A percentile compares a stretch with the other conserved stretches of the same genome.
Conservation (phyloP, 164 flowering plant species). For the Chimonanthus praecox region DNA sequence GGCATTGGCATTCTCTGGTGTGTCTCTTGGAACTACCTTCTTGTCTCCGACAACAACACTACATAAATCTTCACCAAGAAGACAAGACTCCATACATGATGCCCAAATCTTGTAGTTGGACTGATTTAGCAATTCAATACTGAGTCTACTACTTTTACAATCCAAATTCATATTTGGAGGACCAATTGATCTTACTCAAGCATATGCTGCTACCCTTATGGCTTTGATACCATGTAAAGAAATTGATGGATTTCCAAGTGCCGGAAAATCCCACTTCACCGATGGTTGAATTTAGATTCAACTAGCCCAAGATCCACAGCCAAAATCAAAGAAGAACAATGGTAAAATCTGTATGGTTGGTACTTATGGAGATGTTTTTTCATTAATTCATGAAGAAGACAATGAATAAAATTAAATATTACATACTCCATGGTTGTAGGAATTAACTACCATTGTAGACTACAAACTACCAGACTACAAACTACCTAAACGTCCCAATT, state of each 20-base stretch:
- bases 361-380: background rate
- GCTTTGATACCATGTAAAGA: background rate
- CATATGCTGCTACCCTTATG: background rate
- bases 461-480: no score
- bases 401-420: no score
- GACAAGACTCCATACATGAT: slow-evolving; percentile 2
- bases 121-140: background rate
- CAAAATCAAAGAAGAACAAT: no score
- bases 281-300: background rate
- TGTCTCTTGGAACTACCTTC: background rate
- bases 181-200: background rate
- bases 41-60: slow-evolving; percentile 2
- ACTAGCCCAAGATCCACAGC: slow-evolving; percentile 1
- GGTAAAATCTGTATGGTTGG: no score
- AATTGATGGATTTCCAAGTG: background rate
- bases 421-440: no score
- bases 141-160: background rate
- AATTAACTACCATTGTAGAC: no score
- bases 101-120: slow-evolving; percentile 1
- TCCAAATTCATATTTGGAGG: background rate
- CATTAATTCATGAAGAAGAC: background rate
- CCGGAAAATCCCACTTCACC: background rate
- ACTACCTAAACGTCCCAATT: no score
- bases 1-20: background rate
- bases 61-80: slow-evolving; percentile 11